Base-by-base conservation (phyloP, 2,329 filamentous ascomycete species). In the Elsinoe fawcettii region DNA sequence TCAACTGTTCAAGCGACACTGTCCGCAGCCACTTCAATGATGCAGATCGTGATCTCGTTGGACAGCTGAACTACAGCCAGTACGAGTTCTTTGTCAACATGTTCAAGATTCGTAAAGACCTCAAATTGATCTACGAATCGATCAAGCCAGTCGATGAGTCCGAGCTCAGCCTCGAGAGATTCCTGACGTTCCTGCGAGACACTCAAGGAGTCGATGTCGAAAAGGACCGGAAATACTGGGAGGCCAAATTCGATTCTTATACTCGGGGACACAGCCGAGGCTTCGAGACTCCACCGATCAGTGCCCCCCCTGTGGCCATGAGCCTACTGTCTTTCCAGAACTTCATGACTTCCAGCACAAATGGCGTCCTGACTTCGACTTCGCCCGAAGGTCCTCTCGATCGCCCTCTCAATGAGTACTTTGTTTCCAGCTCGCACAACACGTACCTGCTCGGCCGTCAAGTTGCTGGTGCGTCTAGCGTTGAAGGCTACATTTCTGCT, bases 361-460 rank as follows among this genome's bases (percentile, higher is more conserved):
- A 91, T 64, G 76, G 81, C 1, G 77, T 86, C 1, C 77, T 89
- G 30, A 71, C 78, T 1, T 47, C 54, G 11, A 41, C 16, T 22
- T 56, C 55, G n/a, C 58, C 30, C 44, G 66, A 69, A 27, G 63
- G 64, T 9, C 64, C 44, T 80, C 82, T 96, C 56, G 84, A 95
- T 67, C 83, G 88, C 22, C 93, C 93, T 0, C 76, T 97, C 69
- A 96, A 95, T 69, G 92, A 97, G 69, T 99, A 99, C 72, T 96
- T 90, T 75, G 93, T 99, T 63, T 97, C 92, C 1, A 96, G 91
- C 75, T 97, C 93, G 1, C 93, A 99, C 77, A 99, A 99, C 72
- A 99, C 93, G 0, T 99, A 99, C 67, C 84, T 99, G 0, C 78
- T 95, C 3, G 93, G 93, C 12, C 85, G 91, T 56, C 93, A 99